Percentiles rank a stretch among this genome's conserved stretches.
These are phyloP conservation scores for Polysphondylium violaceum DNA, from an alignment of 78 protist species.

Conservation along the genomic window DNA sequence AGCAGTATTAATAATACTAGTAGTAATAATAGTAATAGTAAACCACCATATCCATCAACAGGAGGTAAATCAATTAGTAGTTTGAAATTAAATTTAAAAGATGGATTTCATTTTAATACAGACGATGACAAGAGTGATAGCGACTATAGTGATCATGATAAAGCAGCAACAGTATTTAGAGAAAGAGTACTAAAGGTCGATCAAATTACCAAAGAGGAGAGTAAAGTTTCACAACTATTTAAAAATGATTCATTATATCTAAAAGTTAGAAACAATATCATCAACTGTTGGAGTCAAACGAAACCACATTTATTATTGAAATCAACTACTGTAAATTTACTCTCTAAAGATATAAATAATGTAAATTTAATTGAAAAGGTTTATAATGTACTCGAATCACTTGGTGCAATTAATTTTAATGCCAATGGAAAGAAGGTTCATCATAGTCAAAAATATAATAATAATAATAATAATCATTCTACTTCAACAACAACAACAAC, in stretches of 20 bases:
- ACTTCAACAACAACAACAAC: no score
- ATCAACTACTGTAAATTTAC: slow-evolving; percentile 10
- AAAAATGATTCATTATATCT: slow-evolving; percentile 43
- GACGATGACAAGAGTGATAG: not conserved
- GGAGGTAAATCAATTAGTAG: no score
- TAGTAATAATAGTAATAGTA: not conserved
- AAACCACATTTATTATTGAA: slow-evolving; percentile 48
- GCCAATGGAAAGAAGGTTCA: not conserved
- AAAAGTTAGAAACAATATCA: slow-evolving; percentile 41
- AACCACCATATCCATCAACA: no score
- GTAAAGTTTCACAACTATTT: slow-evolving; percentile 28
- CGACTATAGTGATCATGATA: not conserved
- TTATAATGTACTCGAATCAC: slow-evolving; percentile 42
- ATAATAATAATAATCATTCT: slow-evolving; percentile 1
- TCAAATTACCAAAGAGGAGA: slow-evolving; percentile 48
- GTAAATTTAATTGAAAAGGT: slow-evolving; percentile 76
- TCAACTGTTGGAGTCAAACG: slow-evolving; percentile 26
- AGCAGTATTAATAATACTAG: not conserved
- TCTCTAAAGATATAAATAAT: slow-evolving; percentile 67
- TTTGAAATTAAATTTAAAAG: no score
- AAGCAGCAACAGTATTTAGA: not conserved
- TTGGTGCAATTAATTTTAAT: slow-evolving; percentile 65
- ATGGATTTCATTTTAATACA: no score
- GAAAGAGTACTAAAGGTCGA: not conserved
- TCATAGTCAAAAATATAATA: not conserved